Base-by-base conservation (phyloP, 2,329 filamentous ascomycete genomes). In the Monilinia vaccinii-corymbosi region DNA sequence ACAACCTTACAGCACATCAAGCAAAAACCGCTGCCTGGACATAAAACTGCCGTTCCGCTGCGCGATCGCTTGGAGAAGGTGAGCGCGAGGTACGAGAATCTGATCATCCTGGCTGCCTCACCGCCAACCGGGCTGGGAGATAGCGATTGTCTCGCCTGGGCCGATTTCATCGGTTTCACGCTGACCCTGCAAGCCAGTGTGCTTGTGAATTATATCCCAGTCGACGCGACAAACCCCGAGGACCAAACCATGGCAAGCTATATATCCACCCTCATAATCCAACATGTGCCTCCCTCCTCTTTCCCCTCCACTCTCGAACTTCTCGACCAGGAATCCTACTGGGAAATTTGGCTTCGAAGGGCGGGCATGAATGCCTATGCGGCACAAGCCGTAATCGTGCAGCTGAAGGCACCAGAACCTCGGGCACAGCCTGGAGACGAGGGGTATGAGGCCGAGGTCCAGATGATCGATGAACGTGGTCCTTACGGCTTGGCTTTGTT, bases 1-100 rank as follows among this genome's bases (percentile, higher is more conserved):
- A 89, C 89, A 0, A 88, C 82, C 0, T 75, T 92, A 6, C 82
- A 92, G 62, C 84, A 86, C 64, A 78, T 88, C 31, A 87, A 85
- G 47, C 92, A 96, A 68, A 82, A 79, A 51, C 77, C 86, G 3
- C 76, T 91, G 0, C 89, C 89, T 0, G 85, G 86, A 0, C 79
- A 83, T 56, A 75, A 72, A 10, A 63, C 67, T 0, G 71, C 74
- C 40, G 74, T 77, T 3, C 73, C 75, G 16, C 75, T 91, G 16
- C 79, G 80, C 42, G 77, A 83, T 55, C 77, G 79, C 2, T 74
- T 93, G 11, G 69, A 73, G 4, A 72, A 70, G 9, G 74, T 86
- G 0, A 78, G 82, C 14, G 58, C 68, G 1, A 79, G 84, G 11
- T 93, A 94, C 68, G 85, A 89, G 63, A 77, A 76, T 4, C 75